Percentiles rank a stretch among this genome's conserved stretches.
Conservation (phyloP, 2,329 filamentous ascomycete species). For the Xylariaceae sp. region DNA sequence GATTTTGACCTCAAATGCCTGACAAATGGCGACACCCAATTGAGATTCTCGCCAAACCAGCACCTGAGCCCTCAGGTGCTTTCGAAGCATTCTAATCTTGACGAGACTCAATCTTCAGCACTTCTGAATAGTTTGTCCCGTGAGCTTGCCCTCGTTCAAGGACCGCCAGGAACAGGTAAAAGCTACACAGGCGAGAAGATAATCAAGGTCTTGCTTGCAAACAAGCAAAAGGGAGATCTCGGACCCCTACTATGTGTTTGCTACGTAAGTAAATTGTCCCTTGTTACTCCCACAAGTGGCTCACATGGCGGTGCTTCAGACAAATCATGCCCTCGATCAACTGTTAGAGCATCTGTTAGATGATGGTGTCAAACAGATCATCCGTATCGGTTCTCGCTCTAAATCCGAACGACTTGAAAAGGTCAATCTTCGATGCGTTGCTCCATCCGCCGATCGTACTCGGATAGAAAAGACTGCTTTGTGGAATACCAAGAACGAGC, state of each 20-base stretch:
- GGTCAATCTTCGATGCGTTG: slow-evolving; percentile 48
- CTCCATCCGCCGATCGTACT: slow-evolving; percentile 33
- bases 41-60: slow-evolving; percentile 22
- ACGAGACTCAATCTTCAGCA: slow-evolving; percentile 49
- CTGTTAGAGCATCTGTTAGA: slow-evolving; percentile 59
- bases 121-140: slow-evolving; percentile 52
- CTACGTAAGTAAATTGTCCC: slow-evolving; percentile 31
- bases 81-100: slow-evolving; percentile 44
- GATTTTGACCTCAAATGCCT: slow-evolving; percentile 43
- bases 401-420: slow-evolving; percentile 51
- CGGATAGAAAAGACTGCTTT: slow-evolving; percentile 36
- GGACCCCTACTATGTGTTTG: slow-evolving; percentile 53
- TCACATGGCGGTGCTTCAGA: slow-evolving; percentile 23
- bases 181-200: slow-evolving; percentile 58
- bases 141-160: slow-evolving; percentile 62
- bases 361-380: slow-evolving; percentile 46
- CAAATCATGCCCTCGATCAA: slow-evolving; percentile 50
- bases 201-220: slow-evolving; percentile 52
- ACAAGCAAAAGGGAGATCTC: slow-evolving; percentile 37
- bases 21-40: slow-evolving; percentile 15
- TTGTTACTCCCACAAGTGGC: not conserved
- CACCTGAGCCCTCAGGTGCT: slow-evolving; percentile 25
- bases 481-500: slow-evolving; percentile 24
- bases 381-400: slow-evolving; percentile 60
- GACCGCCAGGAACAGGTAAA: slow-evolving; percentile 70